phyloP scores from a whole-genome alignment of 805 yeast genomes.

The Torulaspora gathmanii region DNA sequence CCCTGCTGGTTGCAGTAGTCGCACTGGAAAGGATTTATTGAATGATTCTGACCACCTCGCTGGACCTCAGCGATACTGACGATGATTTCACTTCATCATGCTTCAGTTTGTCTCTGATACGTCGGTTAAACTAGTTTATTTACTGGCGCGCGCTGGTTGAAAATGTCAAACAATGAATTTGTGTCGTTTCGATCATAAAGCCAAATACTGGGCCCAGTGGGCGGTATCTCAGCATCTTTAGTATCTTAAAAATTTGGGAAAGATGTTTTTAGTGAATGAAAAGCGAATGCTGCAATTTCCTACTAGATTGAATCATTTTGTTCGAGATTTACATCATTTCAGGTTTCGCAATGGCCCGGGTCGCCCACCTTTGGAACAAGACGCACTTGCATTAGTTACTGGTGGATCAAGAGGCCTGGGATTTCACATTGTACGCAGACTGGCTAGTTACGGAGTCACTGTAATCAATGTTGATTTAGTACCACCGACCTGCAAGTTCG shows the following conservation, averaged over 20 bases:
- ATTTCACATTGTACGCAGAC: constrained; percentile 46
- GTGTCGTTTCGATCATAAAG: background rate
- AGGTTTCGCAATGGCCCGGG: background rate
- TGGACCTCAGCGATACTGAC: too few relatives aligned
- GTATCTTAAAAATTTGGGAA: background rate
- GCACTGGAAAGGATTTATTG: too few relatives aligned
- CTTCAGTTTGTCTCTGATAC: background rate
- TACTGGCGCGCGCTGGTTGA: constrained; percentile 1
- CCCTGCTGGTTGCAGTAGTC: too few relatives aligned
- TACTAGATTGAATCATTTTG: background rate
- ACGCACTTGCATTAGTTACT: constrained; percentile 68
- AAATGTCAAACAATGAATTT: background rate
- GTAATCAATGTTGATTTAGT: constrained; percentile 65
- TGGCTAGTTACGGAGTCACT: constrained; percentile 42
- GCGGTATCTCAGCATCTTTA: background rate
- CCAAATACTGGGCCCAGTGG: too few relatives aligned
- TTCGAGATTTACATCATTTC: background rate
- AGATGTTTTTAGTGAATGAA: background rate
- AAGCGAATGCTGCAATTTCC: background rate
- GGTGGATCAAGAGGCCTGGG: constrained; percentile 88
- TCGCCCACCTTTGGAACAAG: constrained; percentile 11
- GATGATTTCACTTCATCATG: background rate
- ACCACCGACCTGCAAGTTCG: constrained; percentile 28
- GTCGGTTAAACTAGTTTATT: background rate
- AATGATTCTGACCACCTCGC: too few relatives aligned